Base-by-base conservation (phyloP, 345 rosid genomes). In the Balakata baccata region DNA sequence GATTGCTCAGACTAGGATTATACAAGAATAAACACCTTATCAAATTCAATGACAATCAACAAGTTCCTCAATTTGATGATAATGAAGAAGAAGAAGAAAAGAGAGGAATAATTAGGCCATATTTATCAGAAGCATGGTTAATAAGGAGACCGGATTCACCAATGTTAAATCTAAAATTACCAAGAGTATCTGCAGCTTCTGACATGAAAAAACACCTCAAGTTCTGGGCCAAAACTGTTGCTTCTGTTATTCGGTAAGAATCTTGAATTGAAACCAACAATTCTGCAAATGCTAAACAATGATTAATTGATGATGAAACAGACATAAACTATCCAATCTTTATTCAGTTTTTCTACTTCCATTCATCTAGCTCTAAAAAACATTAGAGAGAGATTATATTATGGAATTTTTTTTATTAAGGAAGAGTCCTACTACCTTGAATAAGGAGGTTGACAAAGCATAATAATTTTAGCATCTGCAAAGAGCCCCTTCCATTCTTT, bases 91-190 rank as follows among this genome's bases (percentile, higher is more conserved):
- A 79, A 29, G 83, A 63, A 58, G 73, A 83, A 23, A 62, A 50
- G 39, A 75, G 20, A 29, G 66, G 64, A 4, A 34, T 74, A 10
- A 76, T 61, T 41, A 84, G 91, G 68, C 91, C 94, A 5, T 86
- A 89, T 50, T 74, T 89, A 20, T 89, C 94, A n/a, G 94, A 89
- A 39, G 87, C 90, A 10, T 89, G 94, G 94, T 68, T 86, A 53
- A 84, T 89, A 53, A 84, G 56, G 77, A 84, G 86, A 77, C 85
- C 91, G 1, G 77, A 84, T 68, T 89, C 89, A 11, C 86, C 91
- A 3, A 71, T 89, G 49, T 47, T 85, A 64, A 86, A 84, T 61
- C 46, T 84, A 56, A 80, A 74, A 70, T 57, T 81, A 22, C 87
- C 89, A 17, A 81, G 64, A 76, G 80, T 69, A 0, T 71, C 64